These are phyloP conservation scores for Hypoxylon lenormandii DNA, from an alignment of 495 filamentous ascomycete species.

Conservation along the genomic window DNA sequence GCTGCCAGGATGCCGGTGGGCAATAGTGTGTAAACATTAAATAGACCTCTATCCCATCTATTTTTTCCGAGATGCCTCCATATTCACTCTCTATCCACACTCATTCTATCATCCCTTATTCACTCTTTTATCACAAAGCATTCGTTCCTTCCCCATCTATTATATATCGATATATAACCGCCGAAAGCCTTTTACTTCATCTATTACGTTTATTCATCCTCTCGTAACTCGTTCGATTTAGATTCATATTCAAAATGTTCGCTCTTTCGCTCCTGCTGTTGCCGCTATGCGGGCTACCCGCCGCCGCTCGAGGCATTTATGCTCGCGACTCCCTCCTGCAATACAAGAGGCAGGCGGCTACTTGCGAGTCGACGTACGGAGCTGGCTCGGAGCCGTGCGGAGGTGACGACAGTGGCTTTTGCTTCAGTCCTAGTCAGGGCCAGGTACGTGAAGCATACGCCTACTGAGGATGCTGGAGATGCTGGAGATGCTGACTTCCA, in stretches of 20 bases:
- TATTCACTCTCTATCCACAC: neutral
- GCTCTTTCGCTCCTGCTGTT: slow-evolving; percentile 24
- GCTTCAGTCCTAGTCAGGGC: slow-evolving; percentile 53
- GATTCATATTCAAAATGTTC: slow-evolving; percentile 18
- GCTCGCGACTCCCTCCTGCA: slow-evolving; percentile 13
- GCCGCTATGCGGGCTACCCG: slow-evolving; percentile 18
- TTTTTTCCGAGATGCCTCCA: neutral
- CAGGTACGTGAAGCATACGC: slow-evolving; percentile 45
- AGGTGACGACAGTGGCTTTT: slow-evolving; percentile 46
- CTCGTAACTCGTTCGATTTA: slow-evolving; percentile 3
- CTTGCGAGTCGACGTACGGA: slow-evolving; percentile 57
- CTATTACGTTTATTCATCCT: neutral
- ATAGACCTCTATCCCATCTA: neutral
- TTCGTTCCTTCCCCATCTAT: neutral
- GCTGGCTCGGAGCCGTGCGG: slow-evolving; percentile 53
- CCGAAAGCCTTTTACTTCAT: neutral
- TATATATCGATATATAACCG: neutral
- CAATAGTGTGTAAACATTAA: neutral
- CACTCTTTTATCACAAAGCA: neutral
- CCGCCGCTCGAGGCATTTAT: slow-evolving; percentile 27
- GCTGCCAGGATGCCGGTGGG: too few relatives aligned
- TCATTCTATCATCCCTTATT: slow-evolving; percentile 1
- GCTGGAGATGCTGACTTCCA: slow-evolving; percentile 23
- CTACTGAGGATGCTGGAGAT: neutral
- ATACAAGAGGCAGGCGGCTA: slow-evolving; percentile 41